Conservation (phyloP, 2,329 filamentous ascomycete genomes). For the Fusarium algeriense region DNA sequence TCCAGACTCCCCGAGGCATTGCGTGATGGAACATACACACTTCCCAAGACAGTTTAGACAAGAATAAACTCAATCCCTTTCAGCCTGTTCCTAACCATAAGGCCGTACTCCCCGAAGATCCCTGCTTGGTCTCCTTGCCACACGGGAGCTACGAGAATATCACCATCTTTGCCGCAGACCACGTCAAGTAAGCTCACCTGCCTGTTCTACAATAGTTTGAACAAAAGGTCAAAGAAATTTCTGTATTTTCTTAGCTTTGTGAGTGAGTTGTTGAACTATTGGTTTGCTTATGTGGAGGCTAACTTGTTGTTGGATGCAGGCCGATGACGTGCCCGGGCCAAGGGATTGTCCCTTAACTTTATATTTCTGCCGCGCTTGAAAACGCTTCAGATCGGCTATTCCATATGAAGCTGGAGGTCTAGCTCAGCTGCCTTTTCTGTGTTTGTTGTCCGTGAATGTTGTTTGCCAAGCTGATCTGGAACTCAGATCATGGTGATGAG, state of each 20-base stretch:
- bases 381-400: conserved; percentile 13
- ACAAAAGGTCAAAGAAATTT: conserved; percentile 16
- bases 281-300: conserved; percentile 5
- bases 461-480: conserved; percentile 3
- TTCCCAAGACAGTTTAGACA: neutral
- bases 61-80: neutral
- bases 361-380: conserved; percentile 8
- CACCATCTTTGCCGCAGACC: conserved; percentile 26
- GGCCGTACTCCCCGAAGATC: conserved; percentile 40
- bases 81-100: conserved; percentile 10
- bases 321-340: conserved; percentile 38
- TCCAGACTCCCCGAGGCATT: conserved; percentile 3
- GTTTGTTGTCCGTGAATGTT: neutral
- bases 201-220: conserved; percentile 17
- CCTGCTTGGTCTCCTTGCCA: neutral
- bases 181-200: conserved; percentile 37
- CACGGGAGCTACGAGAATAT: neutral
- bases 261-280: conserved; percentile 2
- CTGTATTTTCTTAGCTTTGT: conserved; percentile 12
- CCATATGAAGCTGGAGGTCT: neutral
- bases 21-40: neutral
- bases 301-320: conserved; percentile 24
- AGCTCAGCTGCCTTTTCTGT: neutral
- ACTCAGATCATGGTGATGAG: conserved; percentile 10
- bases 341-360: conserved; percentile 3